Base-by-base conservation (phyloP, 2,329 filamentous ascomycete species). In the Paraconiothyrium sp. region DNA sequence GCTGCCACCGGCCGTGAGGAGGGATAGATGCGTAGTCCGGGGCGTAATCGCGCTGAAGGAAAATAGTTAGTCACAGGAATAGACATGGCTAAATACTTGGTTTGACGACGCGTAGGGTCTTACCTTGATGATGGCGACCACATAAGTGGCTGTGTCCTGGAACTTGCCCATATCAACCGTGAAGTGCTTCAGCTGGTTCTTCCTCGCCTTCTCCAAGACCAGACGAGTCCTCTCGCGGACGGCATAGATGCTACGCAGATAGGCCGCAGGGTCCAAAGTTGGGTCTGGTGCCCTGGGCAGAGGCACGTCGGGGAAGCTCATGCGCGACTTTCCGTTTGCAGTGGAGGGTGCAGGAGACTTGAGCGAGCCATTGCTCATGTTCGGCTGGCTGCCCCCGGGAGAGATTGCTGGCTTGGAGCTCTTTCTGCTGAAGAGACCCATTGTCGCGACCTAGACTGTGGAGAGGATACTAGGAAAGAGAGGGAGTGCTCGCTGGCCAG, bases 101-200 rank as follows among this genome's bases (percentile, higher is more conserved):
- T 11, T 3, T 22, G n/a, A 27, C 7, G 22, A 20, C 48, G 48
- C 37, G 47, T 73, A 13, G 14, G 14, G 39, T 22, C 84, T 68
- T 82, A 94, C 93, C 90, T 96, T 97, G 83, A 97, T 97, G 66
- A 97, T 94, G 44, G 91, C 90, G n/a, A 94, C 90, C 10, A 97
- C 91, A 76, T 97, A 97, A 48, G 86, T 86, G 14, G 94, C 92
- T 0, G 94, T 94, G 67, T 94, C 91, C 49, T 85, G 80, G 76
- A 97, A 94, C 79, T 94, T 96, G 80, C 80, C 81, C 85, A 94
- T 88, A 78, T 97, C 94, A 51, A 97, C 93, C 67, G 92, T 90
- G 72, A 97, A 97, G 77, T 97, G 94, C 69, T 87, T 88, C 64
- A 97, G 85, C 69, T 91, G 85, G 74, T 97, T 92, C 67, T 84